Evolutionary conservation across 202 grass and related monocot genomes (phyloP), one percentile per base, ranked within the genome.

Genomic region (Elaeis oleifera): DNA sequence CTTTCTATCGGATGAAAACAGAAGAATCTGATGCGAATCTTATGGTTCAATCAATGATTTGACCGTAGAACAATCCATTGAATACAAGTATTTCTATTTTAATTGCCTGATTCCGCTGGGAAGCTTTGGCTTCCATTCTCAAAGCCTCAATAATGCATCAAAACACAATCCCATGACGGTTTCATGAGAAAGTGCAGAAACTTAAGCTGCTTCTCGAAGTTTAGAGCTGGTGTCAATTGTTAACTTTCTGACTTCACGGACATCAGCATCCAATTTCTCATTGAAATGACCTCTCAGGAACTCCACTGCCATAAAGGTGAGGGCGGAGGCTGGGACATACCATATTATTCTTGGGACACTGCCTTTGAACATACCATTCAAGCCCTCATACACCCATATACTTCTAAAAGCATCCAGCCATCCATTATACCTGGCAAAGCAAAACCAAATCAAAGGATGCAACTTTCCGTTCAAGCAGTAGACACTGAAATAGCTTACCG

Each of bases 281-380:
- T 92, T 92, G 72, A 97, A 92, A 77, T 80, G 65, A 16, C 86
- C 82, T 56, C 88, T 80, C n/a, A 89, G 83, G 79, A 89, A 91
- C 65, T 91, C 84, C 58, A 96, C 84, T 21, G 79, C 77, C 92
- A 96, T 91, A 70, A 91, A 91, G 39, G 81, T 96, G 71, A 96
- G 72, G 23, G 88, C 88, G 18, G 92, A 97, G 62, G 88, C 84
- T 20, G 79, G 88, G 26, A 97, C 65, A 28, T 97, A 89, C 92
- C 92, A 92, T 53, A 78, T 84, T 68, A 89, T 78, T 77, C 92
- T 88, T 3, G 91, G 84, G 24, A 90, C 60, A 18, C 91, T 96
- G 51, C 91, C 87, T 79, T 73, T 96, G 79, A 90, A 90, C 71
- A 90, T 67, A 76, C 94, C 94, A 53, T 62, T 72, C 53, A 79